These are phyloP conservation scores for Trichoderma brevicompactum DNA, from an alignment of 2,329 filamentous ascomycete species.

Conservation along the genomic window DNA sequence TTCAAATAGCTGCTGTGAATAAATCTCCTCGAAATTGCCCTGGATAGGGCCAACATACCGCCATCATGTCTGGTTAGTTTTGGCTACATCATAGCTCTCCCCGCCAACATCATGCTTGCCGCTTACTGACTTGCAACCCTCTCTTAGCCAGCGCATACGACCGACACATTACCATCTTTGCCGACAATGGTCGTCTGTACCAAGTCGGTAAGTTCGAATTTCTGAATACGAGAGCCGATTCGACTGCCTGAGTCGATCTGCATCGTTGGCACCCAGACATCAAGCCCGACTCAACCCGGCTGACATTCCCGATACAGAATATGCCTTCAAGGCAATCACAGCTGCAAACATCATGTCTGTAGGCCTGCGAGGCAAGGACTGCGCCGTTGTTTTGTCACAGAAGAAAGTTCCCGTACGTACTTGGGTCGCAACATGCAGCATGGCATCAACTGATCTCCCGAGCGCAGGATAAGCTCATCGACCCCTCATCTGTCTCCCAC, in stretches of 20 bases:
- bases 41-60: constrained; percentile 34
- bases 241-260: constrained; percentile 4
- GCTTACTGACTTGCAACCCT: constrained; percentile 38
- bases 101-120: constrained; percentile 26
- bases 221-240: constrained; percentile 8
- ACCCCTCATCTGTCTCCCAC: constrained; percentile 94
- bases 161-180: constrained; percentile 99
- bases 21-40: constrained; percentile 21
- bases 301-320: constrained; percentile 66
- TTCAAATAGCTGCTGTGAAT: constrained; percentile 13
- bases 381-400: constrained; percentile 94
- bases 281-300: constrained; percentile 26
- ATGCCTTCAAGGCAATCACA: constrained; percentile 99
- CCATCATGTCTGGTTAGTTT: constrained; percentile 59
- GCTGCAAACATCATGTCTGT: constrained; percentile 99
- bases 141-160: constrained; percentile 76
- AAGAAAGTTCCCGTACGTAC: constrained; percentile 96
- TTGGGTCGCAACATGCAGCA: neutral
- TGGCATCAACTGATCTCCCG: constrained; percentile 33
- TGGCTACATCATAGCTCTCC: constrained; percentile 30
- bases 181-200: constrained; percentile 95
- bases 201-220: constrained; percentile 84
- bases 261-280: neutral
- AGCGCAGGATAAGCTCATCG: constrained; percentile 93
- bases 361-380: constrained; percentile 94